A percentile compares a stretch with the other conserved stretches of the same genome.
These are phyloP conservation scores for Collybia nuda DNA, from an alignment of 768 basidiomycete species.

Conservation along the genomic window DNA sequence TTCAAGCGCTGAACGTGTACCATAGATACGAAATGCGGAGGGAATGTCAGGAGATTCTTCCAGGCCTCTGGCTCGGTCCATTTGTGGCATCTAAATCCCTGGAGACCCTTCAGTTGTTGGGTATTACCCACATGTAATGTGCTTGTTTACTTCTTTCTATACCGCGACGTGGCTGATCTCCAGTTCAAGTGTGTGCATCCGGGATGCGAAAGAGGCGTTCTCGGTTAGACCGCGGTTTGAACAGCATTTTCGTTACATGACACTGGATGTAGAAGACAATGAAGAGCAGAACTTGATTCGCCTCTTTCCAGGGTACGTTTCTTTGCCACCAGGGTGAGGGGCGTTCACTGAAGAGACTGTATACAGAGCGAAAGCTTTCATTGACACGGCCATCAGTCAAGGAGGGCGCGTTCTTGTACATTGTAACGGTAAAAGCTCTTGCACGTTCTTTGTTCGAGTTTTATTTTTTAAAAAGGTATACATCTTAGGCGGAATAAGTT, in stretches of 20 bases:
- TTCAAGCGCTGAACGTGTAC: background rate
- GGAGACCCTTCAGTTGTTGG: conserved; percentile 59
- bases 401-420: conserved; percentile 84
- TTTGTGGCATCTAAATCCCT: conserved; percentile 87
- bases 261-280: conserved; percentile 85
- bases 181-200: conserved; percentile 72
- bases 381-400: conserved; percentile 58
- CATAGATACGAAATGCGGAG: conserved; percentile 90
- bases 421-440: conserved; percentile 67
- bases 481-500: conserved; percentile 75
- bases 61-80: conserved; percentile 80
- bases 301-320: conserved; percentile 76
- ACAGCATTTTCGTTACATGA: conserved; percentile 74
- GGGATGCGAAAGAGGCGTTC: conserved; percentile 87
- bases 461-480: background rate
- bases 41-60: conserved; percentile 91
- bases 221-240: conserved; percentile 86
- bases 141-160: conserved; percentile 5
- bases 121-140: conserved; percentile 80
- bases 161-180: conserved; percentile 14
- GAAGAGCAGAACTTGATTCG: conserved; percentile 95
- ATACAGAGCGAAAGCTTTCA: conserved; percentile 72
- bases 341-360: conserved; percentile 73
- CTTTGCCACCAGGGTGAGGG: conserved; percentile 55
- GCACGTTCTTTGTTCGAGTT: background rate